Conservation (phyloP, 306 rosid genomes). For the Dicorynia guianensis region DNA sequence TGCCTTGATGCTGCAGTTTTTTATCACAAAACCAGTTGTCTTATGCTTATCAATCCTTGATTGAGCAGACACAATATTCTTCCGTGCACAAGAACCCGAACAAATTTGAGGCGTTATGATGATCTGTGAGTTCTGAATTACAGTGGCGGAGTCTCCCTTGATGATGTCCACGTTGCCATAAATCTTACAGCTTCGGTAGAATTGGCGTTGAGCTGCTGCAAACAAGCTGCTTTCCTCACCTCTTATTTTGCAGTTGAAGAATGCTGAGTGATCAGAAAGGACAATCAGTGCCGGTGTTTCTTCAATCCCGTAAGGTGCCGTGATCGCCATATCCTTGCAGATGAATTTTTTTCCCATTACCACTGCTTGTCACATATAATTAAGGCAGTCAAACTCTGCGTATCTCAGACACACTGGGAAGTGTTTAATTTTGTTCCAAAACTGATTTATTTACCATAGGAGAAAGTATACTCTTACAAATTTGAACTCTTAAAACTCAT, state of each 20-base stretch:
- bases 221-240: conserved; percentile 34
- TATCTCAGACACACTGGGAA: no score
- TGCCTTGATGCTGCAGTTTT: conserved; percentile 39
- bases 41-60: conserved; percentile 8
- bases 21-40: conserved; percentile 33
- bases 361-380: conserved; percentile 29
- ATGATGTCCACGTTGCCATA: conserved; percentile 17
- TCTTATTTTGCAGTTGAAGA: conserved; percentile 38
- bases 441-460: no score
- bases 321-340: conserved; percentile 42
- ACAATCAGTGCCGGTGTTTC: conserved; percentile 39
- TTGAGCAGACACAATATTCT: conserved; percentile 35
- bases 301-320: conserved; percentile 16
- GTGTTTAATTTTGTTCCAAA: no score
- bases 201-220: conserved; percentile 44
- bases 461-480: no score
- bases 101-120: conserved; percentile 12
- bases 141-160: conserved; percentile 37
- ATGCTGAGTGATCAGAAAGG: conserved; percentile 38
- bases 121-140: conserved; percentile 41
- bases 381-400: neutral
- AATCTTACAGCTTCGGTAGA: conserved; percentile 38
- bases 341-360: conserved; percentile 40
- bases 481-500: no score
- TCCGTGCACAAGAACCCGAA: neutral